These are phyloP conservation scores for Reutealis trisperma DNA, from an alignment of 345 rosid species.

Conservation along the genomic window DNA sequence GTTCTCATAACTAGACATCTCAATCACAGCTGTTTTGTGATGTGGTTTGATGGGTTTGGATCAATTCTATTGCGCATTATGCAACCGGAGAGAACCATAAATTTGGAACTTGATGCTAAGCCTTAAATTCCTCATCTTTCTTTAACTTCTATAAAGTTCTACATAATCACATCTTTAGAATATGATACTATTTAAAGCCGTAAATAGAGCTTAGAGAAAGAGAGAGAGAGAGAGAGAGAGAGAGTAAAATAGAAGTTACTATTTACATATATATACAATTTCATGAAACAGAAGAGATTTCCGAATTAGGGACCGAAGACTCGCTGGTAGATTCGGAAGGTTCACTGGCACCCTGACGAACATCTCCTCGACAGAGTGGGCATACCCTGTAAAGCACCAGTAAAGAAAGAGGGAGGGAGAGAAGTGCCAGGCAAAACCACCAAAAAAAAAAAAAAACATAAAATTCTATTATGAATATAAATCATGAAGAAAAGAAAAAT, in stretches of 20 bases:
- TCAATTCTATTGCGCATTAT: not conserved
- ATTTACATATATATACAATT: conserved; percentile 34
- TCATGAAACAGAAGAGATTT: conserved; percentile 36
- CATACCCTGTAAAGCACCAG: conserved; percentile 51
- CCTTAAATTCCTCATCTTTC: too few species aligned
- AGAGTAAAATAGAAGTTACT: not conserved
- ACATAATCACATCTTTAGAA: not conserved
- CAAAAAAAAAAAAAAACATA: not conserved
- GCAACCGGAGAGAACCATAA: not conserved
- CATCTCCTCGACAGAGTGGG: conserved; percentile 75
- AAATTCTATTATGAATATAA: not conserved
- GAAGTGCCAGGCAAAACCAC: not conserved
- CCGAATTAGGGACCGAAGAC: conserved; percentile 21
- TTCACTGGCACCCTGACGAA: conserved; percentile 38
- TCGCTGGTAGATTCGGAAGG: conserved; percentile 13
- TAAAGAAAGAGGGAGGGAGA: not conserved
- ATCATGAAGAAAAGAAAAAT: not conserved
- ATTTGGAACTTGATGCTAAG: too few species aligned
- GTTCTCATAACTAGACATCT: too few species aligned
- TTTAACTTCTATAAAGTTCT: conserved; percentile 3
- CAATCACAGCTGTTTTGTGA: too few species aligned
- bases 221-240: not conserved
- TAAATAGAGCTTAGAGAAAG: not conserved
- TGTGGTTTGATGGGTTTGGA: too few species aligned
- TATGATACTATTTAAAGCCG: not conserved